Base-by-base conservation (phyloP, 2,329 filamentous ascomycete species). In the Colletotrichum sp. region DNA sequence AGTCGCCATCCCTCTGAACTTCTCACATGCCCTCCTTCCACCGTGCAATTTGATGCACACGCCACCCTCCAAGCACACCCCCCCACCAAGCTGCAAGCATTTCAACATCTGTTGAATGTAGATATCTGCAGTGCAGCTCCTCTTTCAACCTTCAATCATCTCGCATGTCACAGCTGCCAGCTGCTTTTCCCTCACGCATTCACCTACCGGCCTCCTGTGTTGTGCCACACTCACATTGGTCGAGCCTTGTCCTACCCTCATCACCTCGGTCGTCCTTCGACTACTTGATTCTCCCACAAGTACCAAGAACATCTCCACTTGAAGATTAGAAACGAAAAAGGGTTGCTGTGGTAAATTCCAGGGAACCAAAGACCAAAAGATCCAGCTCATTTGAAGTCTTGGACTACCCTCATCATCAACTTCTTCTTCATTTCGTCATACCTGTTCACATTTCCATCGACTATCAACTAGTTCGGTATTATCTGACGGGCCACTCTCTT, bases 241-340 rank as follows among this genome's bases (percentile, higher is more conserved):
- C 33, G 38, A 63, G 33, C 29, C 72, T 67, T 33, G 63, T 71
- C 21, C 24, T 31, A 58, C 62, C 57, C 24, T 33, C 31, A 38
- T 43, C 47, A 72, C 24, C 63, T 33, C 43, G 43, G 24, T 55
- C 47, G 36, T 27, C 29, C 62, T 51, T 21, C 43, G 29, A 62
- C 61, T 71, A 74, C 68, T 63, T 74, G 59, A 67, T 16, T 51
- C 47, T 38, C 36, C 69, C 63, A 72, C 68, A 67, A 74, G 68
- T 67, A 63, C 69, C 57, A 51, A 72, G 38, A 27, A 34, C 51
- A 54, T 33, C 55, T 70, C 62, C 21, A n/a, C 21, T 55, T n/a
- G 15, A 43, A 57, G 47, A 38, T 15, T 16, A 57, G 33, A 21
- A 38, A 24, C 59, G 33, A 27, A 43, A 36, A 8, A 11, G 31